phyloP scores from a whole-genome alignment of 495 filamentous ascomycete species.

The Penicillium riverlandense region DNA sequence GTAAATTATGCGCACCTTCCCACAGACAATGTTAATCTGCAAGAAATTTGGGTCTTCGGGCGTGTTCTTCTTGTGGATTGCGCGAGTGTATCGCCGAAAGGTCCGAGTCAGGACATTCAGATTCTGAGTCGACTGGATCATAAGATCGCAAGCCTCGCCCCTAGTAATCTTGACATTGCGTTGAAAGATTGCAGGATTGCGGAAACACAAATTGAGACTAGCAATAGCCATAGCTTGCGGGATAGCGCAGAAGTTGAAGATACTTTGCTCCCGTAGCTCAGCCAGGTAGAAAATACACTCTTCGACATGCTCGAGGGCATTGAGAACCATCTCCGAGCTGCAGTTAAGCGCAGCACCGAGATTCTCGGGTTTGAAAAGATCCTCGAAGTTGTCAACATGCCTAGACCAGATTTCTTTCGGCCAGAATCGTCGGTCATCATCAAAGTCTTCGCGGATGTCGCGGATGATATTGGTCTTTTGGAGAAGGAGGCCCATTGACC shows the following conservation, averaged over 20 bases:
- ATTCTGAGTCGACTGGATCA: slow-evolving; percentile 90
- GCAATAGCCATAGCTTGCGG: slow-evolving; percentile 99
- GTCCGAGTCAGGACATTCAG: slow-evolving; percentile 67
- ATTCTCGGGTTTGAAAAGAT: slow-evolving; percentile 79
- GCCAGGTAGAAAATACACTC: slow-evolving; percentile 98
- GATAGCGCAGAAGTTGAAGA: slow-evolving; percentile 99
- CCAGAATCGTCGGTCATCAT: slow-evolving; percentile 86
- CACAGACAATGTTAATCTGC: slow-evolving; percentile 85
- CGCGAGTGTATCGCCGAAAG: slow-evolving; percentile 67
- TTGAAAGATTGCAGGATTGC: slow-evolving; percentile 82
- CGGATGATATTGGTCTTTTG: slow-evolving; percentile 99
- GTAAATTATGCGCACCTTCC: slow-evolving; percentile 53
- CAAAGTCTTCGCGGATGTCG: slow-evolving; percentile 82
- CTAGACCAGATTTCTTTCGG: slow-evolving; percentile 95
- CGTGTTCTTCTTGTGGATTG: slow-evolving; percentile 91
- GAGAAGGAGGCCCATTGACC: slow-evolving; percentile 94
- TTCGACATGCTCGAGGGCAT: slow-evolving; percentile 78
- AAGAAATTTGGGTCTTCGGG: slow-evolving; percentile 90
- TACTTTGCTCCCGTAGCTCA: slow-evolving; percentile 88
- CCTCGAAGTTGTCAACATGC: slow-evolving; percentile 80
- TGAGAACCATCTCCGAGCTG: slow-evolving; percentile 90
- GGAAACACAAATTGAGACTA: slow-evolving; percentile 82
- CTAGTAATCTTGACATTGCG: slow-evolving; percentile 94
- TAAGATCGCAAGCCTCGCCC: slow-evolving; percentile 83
- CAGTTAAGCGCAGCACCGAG: slow-evolving; percentile 75